These are phyloP conservation scores for Acanthamoeba divionensis DNA, from an alignment of 208 protist genomes.

Conservation along the genomic window DNA sequence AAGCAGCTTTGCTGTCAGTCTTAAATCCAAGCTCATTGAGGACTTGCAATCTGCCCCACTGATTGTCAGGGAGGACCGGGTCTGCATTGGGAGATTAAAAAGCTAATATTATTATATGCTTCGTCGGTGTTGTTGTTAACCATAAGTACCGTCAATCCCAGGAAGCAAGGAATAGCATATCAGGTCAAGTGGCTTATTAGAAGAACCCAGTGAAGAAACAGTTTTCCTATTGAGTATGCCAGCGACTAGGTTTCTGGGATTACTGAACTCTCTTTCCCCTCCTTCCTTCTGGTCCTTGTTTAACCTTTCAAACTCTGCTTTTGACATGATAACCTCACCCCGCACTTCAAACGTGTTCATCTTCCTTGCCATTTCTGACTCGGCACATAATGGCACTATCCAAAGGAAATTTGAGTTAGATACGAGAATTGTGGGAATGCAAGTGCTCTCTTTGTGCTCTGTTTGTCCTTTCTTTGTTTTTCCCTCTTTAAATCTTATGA, in stretches of 20 bases:
- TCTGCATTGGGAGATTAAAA: neutral
- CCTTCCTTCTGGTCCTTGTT: slow-evolving; percentile 20
- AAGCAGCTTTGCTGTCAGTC: neutral
- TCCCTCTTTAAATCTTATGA: neutral
- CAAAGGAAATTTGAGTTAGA: neutral
- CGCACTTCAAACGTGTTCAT: slow-evolving; percentile 54
- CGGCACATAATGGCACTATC: neutral
- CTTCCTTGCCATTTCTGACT: too few species aligned
- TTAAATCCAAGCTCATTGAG: neutral
- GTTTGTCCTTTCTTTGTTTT: neutral
- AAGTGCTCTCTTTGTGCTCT: neutral
- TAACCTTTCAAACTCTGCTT: slow-evolving; percentile 16
- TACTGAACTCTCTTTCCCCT: slow-evolving; percentile 49
- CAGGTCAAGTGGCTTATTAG: too few species aligned
- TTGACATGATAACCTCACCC: slow-evolving; percentile 64
- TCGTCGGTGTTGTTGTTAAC: neutral
- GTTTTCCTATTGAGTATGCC: slow-evolving; percentile 53
- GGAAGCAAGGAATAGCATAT: slow-evolving; percentile 28
- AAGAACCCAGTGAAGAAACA: neutral
- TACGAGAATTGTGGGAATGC: neutral
- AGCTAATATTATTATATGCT: neutral
- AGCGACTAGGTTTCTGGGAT: slow-evolving; percentile 66
- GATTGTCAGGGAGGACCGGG: neutral
- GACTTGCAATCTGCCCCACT: neutral
- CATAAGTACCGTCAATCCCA: neutral